Conservation (phyloP, 805 yeast genomes). For the Monosporozyma yasuniensis region DNA sequence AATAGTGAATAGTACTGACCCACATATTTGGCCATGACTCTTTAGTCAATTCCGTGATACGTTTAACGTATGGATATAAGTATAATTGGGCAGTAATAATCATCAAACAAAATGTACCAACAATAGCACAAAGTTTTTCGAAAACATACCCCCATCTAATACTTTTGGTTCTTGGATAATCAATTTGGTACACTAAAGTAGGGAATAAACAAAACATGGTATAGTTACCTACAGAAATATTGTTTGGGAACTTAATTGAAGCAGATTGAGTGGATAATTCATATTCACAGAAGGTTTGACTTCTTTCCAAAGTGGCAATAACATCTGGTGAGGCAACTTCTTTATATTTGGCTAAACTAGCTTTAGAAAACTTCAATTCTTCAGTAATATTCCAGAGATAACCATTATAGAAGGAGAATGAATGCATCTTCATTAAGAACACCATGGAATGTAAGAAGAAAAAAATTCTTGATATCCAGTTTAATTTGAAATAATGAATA, state of each 20-base stretch:
- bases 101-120: conserved; percentile 82
- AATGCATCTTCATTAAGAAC: conserved; percentile 89
- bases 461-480: conserved; percentile 90
- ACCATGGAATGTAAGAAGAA: conserved; percentile 78
- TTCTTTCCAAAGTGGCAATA: conserved; percentile 33
- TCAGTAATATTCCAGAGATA: conserved; percentile 60
- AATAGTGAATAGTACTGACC: conserved; percentile 20
- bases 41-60: conserved; percentile 44
- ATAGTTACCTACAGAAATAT: conserved; percentile 55
- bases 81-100: conserved; percentile 65
- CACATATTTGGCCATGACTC: conserved; percentile 17
- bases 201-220: conserved; percentile 84
- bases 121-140: conserved; percentile 68
- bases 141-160: conserved; percentile 63
- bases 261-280: conserved; percentile 57
- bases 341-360: conserved; percentile 35
- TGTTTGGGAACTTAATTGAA: conserved; percentile 52
- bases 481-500: conserved; percentile 39
- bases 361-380: conserved; percentile 45
- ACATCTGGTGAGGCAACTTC: conserved; percentile 19
- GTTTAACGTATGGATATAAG: conserved; percentile 63
- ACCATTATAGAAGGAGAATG: conserved; percentile 87
- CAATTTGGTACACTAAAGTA: conserved; percentile 72
- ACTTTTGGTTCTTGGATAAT: conserved; percentile 64
- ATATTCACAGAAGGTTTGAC: conserved; percentile 59